phyloP scores from a whole-genome alignment of 495 filamentous ascomycete genomes.

The Annulohypoxylon maeteangense region DNA sequence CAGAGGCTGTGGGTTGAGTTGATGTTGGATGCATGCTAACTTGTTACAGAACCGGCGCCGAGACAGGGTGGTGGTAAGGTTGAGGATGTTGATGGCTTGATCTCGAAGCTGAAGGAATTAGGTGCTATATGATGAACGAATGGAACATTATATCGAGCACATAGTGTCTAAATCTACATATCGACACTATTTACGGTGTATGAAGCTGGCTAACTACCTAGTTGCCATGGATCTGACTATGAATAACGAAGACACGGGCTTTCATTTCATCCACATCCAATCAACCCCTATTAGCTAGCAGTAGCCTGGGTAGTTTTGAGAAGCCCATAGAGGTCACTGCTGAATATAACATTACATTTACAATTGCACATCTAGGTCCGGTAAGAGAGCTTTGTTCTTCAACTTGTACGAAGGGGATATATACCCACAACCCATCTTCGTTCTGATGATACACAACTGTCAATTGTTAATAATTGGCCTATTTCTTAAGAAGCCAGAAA shows the following conservation, averaged over 20 bases:
- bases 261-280: neutral
- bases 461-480: neutral
- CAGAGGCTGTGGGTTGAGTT: neutral
- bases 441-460: neutral
- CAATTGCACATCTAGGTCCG: neutral
- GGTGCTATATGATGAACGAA: constrained; percentile 76
- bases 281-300: neutral
- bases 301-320: neutral
- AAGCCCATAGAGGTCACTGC: constrained; percentile 6
- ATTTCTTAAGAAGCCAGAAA: neutral
- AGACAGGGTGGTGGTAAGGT: constrained; percentile 96
- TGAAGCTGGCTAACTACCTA: neutral
- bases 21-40: constrained; percentile 1
- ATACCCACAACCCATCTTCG: neutral
- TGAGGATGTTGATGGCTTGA: constrained; percentile 92
- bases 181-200: neutral
- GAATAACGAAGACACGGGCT: neutral
- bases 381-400: neutral
- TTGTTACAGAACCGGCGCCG: constrained; percentile 76
- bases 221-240: neutral
- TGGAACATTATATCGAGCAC: constrained; percentile 11
- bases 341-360: constrained; percentile 7
- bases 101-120: constrained; percentile 92
- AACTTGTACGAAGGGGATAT: neutral
- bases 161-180: neutral